Base-by-base conservation (phyloP, 768 basidiomycete species). In the Amanita exitialis region DNA sequence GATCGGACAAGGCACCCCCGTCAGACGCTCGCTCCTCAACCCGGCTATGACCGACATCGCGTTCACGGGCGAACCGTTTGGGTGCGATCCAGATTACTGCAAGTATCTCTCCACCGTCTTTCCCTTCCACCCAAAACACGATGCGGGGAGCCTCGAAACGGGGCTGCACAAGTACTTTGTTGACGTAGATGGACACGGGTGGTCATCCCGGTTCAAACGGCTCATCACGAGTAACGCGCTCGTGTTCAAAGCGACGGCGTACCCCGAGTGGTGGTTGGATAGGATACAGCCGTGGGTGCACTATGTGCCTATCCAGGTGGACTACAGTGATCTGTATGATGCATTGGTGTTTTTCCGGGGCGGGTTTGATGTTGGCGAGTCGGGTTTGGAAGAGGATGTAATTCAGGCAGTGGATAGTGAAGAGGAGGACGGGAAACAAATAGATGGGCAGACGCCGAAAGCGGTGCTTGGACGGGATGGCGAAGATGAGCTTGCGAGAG, bases 311-410 rank as follows among this genome's bases (percentile, higher is more conserved):
- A 64, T 85, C 3, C 74, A 78, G 52, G 61, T 80, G 0, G 78
- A 82, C 54, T 75, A 78, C 21, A 69, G 73, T 0, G 83, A 86
- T 61, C 58, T 88, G 8, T 75, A 81, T 61, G 86, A 87, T 51
- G 68, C 76, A 13, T 71, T 82, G 49, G 65, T 77, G 0, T 89
- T 89, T 66, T 86, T 86, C 60, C 73, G 76, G 0, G 81, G 82
- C 2, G 70, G 70, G 35, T 63, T 73, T 13, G 66, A 47, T 25
- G 23, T 23, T 2, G 45, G 45, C 5, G 34, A 1, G n/a, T 18
- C n/a, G 0, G 43, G 43, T 8, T 27, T 44, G 6, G 13, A 25
- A 4, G 28, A 15, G 16, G 12, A 4, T 27, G 21, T 7, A 5
- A 32, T 32, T 12, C 32, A 6, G 42, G n/a, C 23, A 15, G 18